These are phyloP conservation scores for Corrigiola litoralis DNA, from an alignment of 179 eudicot species.

Conservation along the genomic window DNA sequence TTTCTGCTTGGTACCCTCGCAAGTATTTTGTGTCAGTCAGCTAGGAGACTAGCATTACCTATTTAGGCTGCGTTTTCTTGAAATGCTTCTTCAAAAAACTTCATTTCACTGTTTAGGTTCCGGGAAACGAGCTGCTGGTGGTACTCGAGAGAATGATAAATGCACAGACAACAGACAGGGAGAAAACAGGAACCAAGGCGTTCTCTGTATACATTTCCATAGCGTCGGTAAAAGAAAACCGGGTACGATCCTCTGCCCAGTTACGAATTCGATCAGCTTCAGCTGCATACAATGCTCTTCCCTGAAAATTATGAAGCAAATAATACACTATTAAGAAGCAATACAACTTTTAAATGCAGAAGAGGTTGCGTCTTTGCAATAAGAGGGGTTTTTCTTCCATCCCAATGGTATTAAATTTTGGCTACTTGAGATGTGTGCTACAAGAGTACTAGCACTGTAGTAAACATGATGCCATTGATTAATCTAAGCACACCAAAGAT, in stretches of 20 bases:
- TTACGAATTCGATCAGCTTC: conserved; percentile 92
- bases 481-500: too few species aligned
- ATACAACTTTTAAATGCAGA: too few species aligned
- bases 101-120: conserved; percentile 32
- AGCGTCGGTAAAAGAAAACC: conserved; percentile 92
- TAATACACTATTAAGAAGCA: background rate
- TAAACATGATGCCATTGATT: background rate
- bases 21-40: conserved; percentile 12
- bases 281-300: conserved; percentile 92
- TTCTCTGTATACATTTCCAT: conserved; percentile 98
- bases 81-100: background rate
- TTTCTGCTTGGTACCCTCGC: background rate
- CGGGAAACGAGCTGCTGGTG: conserved; percentile 47
- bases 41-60: background rate
- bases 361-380: too few species aligned
- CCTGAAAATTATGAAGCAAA: conserved; percentile 38
- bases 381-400: too few species aligned
- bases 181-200: conserved; percentile 93
- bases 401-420: too few species aligned
- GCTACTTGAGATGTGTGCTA: too few species aligned
- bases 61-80: background rate
- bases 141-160: conserved; percentile 91
- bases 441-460: too few species aligned
- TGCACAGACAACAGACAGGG: conserved; percentile 94
- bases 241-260: conserved; percentile 96